Evolutionary conservation across 139 green algal species (phyloP), one percentile per base, ranked within the genome.

Genomic region (Desmodesmus armatus): DNA sequence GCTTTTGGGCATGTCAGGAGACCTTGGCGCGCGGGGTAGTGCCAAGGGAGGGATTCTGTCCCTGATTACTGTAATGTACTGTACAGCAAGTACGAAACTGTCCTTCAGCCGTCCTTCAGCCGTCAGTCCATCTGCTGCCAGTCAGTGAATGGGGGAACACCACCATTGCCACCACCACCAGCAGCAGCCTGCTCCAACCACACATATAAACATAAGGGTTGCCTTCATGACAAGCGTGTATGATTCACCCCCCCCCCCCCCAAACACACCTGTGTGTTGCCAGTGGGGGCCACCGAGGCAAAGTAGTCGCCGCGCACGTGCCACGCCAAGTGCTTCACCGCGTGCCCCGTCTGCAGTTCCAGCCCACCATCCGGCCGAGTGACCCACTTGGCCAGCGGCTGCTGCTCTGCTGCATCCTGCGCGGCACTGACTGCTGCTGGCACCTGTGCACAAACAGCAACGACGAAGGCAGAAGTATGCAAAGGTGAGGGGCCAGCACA

Each of bases 221-320:
- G n/a, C n/a, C n/a, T n/a, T n/a, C n/a, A n/a, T n/a, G n/a, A n/a
- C n/a, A n/a, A n/a, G n/a, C n/a, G n/a, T n/a, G n/a, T n/a, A n/a
- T n/a, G n/a, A n/a, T n/a, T n/a, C n/a, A n/a, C n/a, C n/a, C n/a
- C n/a, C n/a, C n/a, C n/a, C n/a, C n/a, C n/a, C n/a, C n/a, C n/a
- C n/a, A n/a, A n/a, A n/a, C 84, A 0, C 72, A 92, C 94, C 91
- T 95, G 92, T 29, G 93, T 95, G 87, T 93, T 94, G 43, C 95
- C 94, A n/a, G 90, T 90, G 2, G 95, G 96, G 17, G 92, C 91
- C 19, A 97, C 94, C 1, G 87, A 93, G 0, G 91, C 91, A 79
- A 99, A 98, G 90, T 99, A 99, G 88, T 99, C 97, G 0, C 97
- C 97, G 1, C 94, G 88, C 4, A 67, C 87, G 83, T 99, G 97